Evolutionary conservation across 768 basidiomycete genomes (phyloP).

Genomic region (Clitopilus passeckerianus): DNA sequence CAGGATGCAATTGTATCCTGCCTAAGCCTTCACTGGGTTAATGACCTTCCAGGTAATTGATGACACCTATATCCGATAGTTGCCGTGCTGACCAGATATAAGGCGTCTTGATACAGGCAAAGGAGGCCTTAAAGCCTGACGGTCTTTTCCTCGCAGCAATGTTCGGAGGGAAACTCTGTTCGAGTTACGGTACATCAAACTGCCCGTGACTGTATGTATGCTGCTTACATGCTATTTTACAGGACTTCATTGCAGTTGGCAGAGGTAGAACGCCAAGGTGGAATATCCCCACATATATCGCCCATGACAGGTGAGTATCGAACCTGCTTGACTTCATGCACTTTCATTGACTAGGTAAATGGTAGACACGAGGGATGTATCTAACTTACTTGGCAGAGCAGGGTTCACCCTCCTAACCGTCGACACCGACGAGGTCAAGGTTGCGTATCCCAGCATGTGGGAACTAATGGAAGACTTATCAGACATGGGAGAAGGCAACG

Average conservation of each 20-base stretch:
- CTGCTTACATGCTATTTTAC: conserved; percentile 1
- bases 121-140: conserved; percentile 79
- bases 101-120: conserved; percentile 87
- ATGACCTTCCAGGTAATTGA: conserved; percentile 84
- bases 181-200: conserved; percentile 65
- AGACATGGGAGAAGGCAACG: conserved; percentile 96
- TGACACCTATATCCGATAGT: conserved; percentile 3
- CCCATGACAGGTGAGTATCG: conserved; percentile 85
- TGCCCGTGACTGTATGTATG: not conserved
- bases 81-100: not conserved
- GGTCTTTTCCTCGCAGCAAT: conserved; percentile 94
- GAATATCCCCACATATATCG: conserved; percentile 93
- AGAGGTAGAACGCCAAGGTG: conserved; percentile 90
- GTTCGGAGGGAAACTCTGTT: conserved; percentile 97
- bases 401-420: conserved; percentile 94
- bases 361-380: conserved; percentile 86
- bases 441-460: conserved; percentile 93
- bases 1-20: conserved; percentile 93
- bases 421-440: conserved; percentile 89
- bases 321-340: too few species aligned
- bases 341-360: too few species aligned
- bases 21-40: conserved; percentile 93
- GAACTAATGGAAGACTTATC: conserved; percentile 91
- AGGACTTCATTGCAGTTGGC: conserved; percentile 93
- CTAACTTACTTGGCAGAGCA: conserved; percentile 87